Base-by-base conservation (phyloP, 352 stramenopile species). In the Globisporangium orthogonon region DNA sequence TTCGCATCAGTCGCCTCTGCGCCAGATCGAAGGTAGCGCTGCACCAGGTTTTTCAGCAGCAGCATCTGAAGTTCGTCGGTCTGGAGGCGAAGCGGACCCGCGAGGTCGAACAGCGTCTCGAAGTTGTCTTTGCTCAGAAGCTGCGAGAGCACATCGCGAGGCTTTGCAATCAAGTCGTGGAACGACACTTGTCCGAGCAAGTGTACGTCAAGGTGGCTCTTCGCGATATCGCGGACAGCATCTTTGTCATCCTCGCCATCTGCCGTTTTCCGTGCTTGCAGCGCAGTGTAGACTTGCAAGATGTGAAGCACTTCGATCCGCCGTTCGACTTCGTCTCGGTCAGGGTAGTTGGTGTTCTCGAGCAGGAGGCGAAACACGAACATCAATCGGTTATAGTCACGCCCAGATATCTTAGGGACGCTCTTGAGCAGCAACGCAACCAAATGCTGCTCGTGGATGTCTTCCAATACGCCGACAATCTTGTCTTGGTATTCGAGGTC, bases 331-430 rank as follows among this genome's bases (percentile, higher is more conserved):
- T 92, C 78, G 60, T 80, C 62, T 52, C 72, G 73, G 17, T 86
- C 70, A 13, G 30, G 46, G 51, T 89, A 89, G 1, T 61, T 68
- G 6, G 76, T 84, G 41, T 83, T 67, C 35, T 91, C 76, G 7
- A 88, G 66, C 18, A 94, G 61, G 7, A 94, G 45, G 3, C 67
- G 74, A 58, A 91, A 87, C 46, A 87, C 73, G 69, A 94, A 94
- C 40, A 82, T 28, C 5, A 94, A 63, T 23, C 82, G 73, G 10
- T 87, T 72, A 28, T 91, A 94, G 39, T 91, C 83, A 7, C 58
- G 66, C 1, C 77, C 76, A 1, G 60, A 62, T 6, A 91, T 57
- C 41, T 77, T 82, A 0, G 71, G 60, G 4, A 91, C 69, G 28
- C 62, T 76, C 59, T 84, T 83, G 0, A 91, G 61, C 39, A 91